phyloP scores from a whole-genome alignment of 305 asterid species.

The Solanum hybrid region DNA sequence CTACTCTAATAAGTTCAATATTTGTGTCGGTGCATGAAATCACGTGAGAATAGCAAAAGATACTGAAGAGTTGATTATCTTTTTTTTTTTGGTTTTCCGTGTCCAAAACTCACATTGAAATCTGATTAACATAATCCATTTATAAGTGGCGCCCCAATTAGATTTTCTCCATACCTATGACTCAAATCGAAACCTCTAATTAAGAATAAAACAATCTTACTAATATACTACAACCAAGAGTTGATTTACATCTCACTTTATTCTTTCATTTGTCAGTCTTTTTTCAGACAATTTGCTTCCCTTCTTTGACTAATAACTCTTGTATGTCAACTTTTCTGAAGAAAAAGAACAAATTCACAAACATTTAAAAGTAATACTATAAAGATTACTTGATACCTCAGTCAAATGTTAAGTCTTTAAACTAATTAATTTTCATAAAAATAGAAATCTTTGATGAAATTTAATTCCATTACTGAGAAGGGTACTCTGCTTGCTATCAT shows the following conservation, averaged over 20 bases:
- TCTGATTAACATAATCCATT: rapidly evolving
- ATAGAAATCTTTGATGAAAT: not conserved
- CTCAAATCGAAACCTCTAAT: rapidly evolving
- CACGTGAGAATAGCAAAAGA: not conserved
- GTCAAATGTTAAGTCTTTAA: not conserved
- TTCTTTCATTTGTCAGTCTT: not conserved
- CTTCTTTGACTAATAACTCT: not conserved
- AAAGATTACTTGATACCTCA: not conserved
- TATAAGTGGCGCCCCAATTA: rapidly evolving
- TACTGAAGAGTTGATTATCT: not conserved
- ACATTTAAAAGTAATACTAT: too few species aligned
- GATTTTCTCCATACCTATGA: rapidly evolving
- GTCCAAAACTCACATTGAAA: rapidly evolving
- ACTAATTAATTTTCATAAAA: not conserved
- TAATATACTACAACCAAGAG: not conserved
- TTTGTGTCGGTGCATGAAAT: constrained; percentile 2
- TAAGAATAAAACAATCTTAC: rapidly evolving
- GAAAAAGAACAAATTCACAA: too few species aligned
- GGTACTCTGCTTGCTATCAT: not conserved
- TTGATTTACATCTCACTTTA: not conserved
- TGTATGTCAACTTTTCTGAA: not conserved
- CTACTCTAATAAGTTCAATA: not conserved
- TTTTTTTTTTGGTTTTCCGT: too few species aligned
- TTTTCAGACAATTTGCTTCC: not conserved
- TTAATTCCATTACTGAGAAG: not conserved